These are phyloP conservation scores for Cladophialophora chaetospira DNA, from an alignment of 2,329 filamentous ascomycete genomes.

Conservation along the genomic window DNA sequence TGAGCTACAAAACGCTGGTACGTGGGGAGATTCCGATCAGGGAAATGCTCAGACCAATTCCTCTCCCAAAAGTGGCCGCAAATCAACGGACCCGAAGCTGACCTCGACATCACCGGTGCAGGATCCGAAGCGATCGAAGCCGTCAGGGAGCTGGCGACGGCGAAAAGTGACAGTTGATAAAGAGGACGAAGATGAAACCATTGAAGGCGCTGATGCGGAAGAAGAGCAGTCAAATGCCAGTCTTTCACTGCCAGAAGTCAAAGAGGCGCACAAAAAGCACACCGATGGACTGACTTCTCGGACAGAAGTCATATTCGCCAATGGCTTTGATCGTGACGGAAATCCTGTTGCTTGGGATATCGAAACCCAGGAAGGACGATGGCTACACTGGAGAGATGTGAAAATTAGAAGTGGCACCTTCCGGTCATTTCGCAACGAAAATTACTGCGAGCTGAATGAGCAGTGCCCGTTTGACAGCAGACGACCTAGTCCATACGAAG, in stretches of 20 bases:
- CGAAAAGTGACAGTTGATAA: conserved; percentile 23
- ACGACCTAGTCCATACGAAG: conserved; percentile 21
- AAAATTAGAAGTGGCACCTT: conserved; percentile 20
- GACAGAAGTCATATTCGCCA: conserved; percentile 11
- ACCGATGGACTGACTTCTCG: conserved; percentile 5
- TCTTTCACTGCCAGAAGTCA: background rate
- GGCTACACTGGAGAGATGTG: conserved; percentile 30
- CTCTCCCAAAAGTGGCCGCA: conserved; percentile 1
- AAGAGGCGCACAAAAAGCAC: background rate
- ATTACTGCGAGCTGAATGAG: conserved; percentile 19
- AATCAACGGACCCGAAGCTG: conserved; percentile 19
- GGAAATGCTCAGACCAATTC: conserved; percentile 10
- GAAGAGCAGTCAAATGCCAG: background rate
- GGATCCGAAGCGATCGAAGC: conserved; percentile 15
- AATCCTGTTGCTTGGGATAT: conserved; percentile 29
- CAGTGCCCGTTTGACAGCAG: conserved; percentile 26
- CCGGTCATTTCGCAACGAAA: background rate
- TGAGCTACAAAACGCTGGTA: conserved; percentile 28
- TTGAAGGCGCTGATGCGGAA: background rate
- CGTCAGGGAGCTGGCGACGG: conserved; percentile 14
- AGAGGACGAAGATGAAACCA: conserved; percentile 24
- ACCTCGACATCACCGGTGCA: conserved; percentile 27
- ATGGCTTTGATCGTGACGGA: conserved; percentile 22
- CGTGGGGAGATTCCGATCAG: conserved; percentile 22
- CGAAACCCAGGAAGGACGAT: conserved; percentile 28